Evolutionary conservation across 2,329 filamentous ascomycete species (phyloP), one percentile per base, ranked within the genome.

Genomic region (Botrytis fragariae): DNA sequence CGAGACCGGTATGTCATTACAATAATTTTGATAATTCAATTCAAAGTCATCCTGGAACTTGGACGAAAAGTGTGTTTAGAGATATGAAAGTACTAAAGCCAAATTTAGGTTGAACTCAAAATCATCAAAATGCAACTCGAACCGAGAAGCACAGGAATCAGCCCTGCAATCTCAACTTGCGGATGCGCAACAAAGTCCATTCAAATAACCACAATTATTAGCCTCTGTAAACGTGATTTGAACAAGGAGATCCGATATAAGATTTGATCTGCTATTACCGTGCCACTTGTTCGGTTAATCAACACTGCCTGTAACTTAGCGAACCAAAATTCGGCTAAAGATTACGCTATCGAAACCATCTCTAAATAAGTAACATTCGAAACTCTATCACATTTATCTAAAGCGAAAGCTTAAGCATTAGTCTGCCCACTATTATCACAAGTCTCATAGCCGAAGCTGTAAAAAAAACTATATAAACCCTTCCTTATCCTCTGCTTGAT

Each of bases 371-470:
- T 16, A 54, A 14, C 12, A 54, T 7, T n/a, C 4, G n/a, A 54
- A 54, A 54, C 2, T 3, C 5, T 29, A n/a, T 12, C 18, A n/a
- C 57, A 4, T n/a, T 20, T 42, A 25, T 42, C 37, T 29, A 42
- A 1, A 9, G 37, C 7, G 20, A 62, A 62, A 62, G 0, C 7
- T 20, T 29, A 29, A 18, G 3, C 2, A 1, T 44, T 63, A 35
- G 57, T 54, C 51, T 54, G 6, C 6, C 3, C 51, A 16, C 25
- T 54, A 29, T 6, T 9, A 29, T 54, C 14, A 6, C 4, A 29
- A 29, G 1, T 18, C 4, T 2, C 3, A 29, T 8, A 18, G n/a
- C 6, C 2, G 14, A 29, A 54, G n/a, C 1, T 29, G 25, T 5
- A 29, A 12, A n/a, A n/a, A 51, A 25, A 5, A 12, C 10, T 14